phyloP scores from a whole-genome alignment of 2,329 filamentous ascomycete species.

The Claviceps pazoutovae region DNA sequence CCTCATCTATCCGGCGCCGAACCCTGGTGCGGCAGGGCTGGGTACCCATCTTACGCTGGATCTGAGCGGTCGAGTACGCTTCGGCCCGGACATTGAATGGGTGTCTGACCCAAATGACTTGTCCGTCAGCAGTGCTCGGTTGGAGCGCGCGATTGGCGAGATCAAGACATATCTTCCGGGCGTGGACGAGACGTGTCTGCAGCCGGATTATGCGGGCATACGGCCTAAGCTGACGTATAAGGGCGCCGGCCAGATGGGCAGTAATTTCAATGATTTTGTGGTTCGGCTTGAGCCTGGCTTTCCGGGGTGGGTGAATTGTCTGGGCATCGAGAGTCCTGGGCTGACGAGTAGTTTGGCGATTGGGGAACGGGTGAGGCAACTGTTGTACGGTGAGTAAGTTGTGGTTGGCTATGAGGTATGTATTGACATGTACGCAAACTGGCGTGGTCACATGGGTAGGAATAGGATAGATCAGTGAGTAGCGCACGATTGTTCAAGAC shows the following conservation, averaged over 20 bases:
- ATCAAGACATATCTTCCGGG: constrained; percentile 69
- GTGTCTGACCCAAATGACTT: constrained; percentile 58
- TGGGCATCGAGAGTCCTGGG: constrained; percentile 89
- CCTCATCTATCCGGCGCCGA: constrained; percentile 77
- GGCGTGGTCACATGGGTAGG: not conserved
- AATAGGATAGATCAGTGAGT: not conserved
- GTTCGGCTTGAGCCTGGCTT: constrained; percentile 65
- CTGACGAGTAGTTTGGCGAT: constrained; percentile 80
- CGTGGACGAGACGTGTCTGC: constrained; percentile 51
- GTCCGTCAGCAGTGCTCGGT: constrained; percentile 46
- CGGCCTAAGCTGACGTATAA: constrained; percentile 62
- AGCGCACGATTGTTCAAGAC: not conserved
- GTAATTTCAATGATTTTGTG: constrained; percentile 72
- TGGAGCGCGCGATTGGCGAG: constrained; percentile 54
- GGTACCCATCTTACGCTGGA: constrained; percentile 93
- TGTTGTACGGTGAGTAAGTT: constrained; percentile 27
- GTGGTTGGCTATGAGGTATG: not conserved
- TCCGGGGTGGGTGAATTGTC: constrained; percentile 71
- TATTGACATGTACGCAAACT: not conserved
- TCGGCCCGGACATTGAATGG: constrained; percentile 95
- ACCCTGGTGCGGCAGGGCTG: constrained; percentile 68
- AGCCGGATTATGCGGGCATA: constrained; percentile 81
- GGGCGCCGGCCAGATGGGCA: constrained; percentile 46
- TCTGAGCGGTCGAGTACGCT: constrained; percentile 68
- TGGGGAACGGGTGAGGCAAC: constrained; percentile 53